These are phyloP conservation scores for Sporothrix curviconia DNA, from an alignment of 2,329 filamentous ascomycete species.

Conservation along the genomic window DNA sequence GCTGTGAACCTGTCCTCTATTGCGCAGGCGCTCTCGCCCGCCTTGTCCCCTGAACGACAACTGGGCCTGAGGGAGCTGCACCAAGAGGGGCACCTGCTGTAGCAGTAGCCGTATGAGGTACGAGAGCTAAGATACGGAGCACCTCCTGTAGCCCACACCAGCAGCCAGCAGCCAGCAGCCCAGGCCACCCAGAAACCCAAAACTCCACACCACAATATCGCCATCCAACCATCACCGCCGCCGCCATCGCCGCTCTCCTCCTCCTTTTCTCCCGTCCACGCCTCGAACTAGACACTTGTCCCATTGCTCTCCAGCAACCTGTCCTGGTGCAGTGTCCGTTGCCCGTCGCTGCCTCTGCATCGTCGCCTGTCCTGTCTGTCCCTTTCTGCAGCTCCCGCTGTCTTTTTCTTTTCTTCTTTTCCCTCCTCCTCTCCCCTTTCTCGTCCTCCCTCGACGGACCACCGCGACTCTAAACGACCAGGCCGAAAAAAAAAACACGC, in stretches of 20 bases:
- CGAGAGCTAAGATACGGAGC: too few relatives aligned
- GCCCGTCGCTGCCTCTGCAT: neutral
- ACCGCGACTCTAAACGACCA: too few relatives aligned
- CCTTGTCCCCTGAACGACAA: neutral
- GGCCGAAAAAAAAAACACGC: too few relatives aligned
- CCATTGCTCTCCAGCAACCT: conserved; percentile 7
- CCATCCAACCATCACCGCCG: conserved; percentile 11
- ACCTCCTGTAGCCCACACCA: too few relatives aligned
- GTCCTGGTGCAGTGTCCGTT: conserved; percentile 1
- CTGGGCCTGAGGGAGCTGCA: conserved; percentile 1
- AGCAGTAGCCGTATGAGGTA: too few relatives aligned
- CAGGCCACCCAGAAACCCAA: neutral
- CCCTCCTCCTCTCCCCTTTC: neutral
- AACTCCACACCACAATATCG: conserved; percentile 11
- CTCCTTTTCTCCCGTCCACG: conserved; percentile 9
- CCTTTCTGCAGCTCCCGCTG: neutral
- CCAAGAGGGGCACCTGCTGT: conserved; percentile 9
- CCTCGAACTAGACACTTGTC: conserved; percentile 7
- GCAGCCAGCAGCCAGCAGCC: too few relatives aligned
- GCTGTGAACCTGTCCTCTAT: conserved; percentile 6
- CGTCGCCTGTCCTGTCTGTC: neutral
- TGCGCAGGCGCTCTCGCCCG: neutral
- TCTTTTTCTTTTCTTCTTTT: conserved; percentile 1
- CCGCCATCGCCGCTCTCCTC: conserved; percentile 1
- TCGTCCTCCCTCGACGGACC: too few relatives aligned